Evolutionary conservation across 2,329 filamentous ascomycete species (phyloP).

Genomic region (Plectosphaerella plurivora): DNA sequence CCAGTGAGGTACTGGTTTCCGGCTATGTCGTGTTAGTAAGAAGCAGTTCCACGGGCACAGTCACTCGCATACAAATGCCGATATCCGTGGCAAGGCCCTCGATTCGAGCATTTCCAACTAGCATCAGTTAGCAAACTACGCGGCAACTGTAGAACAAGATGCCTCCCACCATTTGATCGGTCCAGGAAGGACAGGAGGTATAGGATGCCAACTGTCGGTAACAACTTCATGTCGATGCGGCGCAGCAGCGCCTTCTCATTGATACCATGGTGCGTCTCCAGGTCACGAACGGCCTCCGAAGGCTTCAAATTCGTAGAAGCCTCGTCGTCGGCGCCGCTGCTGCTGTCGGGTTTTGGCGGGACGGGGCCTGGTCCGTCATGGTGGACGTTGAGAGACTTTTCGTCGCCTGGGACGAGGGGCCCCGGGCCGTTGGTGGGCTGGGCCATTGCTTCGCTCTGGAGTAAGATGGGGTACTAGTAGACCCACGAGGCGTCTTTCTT

Average conservation of each 20-base stretch:
- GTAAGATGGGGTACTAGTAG: background rate
- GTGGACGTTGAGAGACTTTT: background rate
- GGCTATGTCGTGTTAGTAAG: constrained; percentile 22
- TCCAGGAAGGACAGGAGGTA: constrained; percentile 55
- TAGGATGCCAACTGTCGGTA: constrained; percentile 49
- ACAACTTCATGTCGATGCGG: constrained; percentile 47
- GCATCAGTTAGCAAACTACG: constrained; percentile 13
- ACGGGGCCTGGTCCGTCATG: background rate
- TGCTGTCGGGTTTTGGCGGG: background rate
- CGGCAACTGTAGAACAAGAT: constrained; percentile 19
- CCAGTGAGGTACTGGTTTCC: constrained; percentile 62
- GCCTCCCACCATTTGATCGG: constrained; percentile 46
- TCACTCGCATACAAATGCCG: constrained; percentile 43
- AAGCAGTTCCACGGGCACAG: constrained; percentile 17
- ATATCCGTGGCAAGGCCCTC: constrained; percentile 50
- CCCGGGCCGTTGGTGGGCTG: constrained; percentile 1
- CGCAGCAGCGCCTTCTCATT: constrained; percentile 55
- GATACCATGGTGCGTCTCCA: constrained; percentile 19
- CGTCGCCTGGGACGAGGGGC: background rate
- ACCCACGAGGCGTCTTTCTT: too few species aligned
- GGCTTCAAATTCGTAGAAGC: background rate
- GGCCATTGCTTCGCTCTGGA: background rate
- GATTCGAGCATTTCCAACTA: constrained; percentile 55
- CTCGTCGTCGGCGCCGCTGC: background rate
- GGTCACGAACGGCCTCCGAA: background rate